Percentiles rank a stretch among this genome's conserved stretches.
Conservation (phyloP, 2,329 filamentous ascomycete genomes). For the Aureobasidium namibiae region DNA sequence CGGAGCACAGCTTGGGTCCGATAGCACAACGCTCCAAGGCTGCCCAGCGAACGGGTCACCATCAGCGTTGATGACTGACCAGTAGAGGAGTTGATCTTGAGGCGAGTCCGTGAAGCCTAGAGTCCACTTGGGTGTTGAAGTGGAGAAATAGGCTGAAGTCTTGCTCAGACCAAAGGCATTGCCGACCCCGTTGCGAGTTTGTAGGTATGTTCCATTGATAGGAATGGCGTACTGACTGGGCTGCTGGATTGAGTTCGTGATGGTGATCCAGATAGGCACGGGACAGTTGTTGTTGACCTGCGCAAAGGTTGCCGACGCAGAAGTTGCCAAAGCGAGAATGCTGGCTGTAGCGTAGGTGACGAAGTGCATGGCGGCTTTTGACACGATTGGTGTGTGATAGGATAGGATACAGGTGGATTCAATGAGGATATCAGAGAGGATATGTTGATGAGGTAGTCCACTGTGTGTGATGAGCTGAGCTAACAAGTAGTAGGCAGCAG, state of each 20-base stretch:
- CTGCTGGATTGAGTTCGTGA: slow-evolving; percentile 18
- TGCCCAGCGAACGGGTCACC: slow-evolving; percentile 21
- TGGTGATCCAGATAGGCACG: slow-evolving; percentile 21
- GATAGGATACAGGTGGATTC: background rate
- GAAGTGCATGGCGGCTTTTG: slow-evolving; percentile 18
- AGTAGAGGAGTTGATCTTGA: slow-evolving; percentile 20
- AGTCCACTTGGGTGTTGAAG: slow-evolving; percentile 20
- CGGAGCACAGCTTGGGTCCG: slow-evolving; percentile 4
- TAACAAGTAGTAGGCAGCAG: background rate
- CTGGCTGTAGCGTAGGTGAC: slow-evolving; percentile 10
- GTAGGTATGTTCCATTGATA: slow-evolving; percentile 17
- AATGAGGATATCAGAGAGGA: background rate
- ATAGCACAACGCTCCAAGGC: slow-evolving; percentile 17
- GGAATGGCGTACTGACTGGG: slow-evolving; percentile 17
- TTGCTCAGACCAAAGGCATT: slow-evolving; percentile 25
- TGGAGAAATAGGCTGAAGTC: slow-evolving; percentile 19
- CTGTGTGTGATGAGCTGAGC: background rate
- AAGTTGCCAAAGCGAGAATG: slow-evolving; percentile 15
- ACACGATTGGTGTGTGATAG: background rate
- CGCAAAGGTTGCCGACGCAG: slow-evolving; percentile 15
- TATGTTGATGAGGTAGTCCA: background rate
- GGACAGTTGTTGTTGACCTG: slow-evolving; percentile 23
- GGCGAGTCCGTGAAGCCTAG: slow-evolving; percentile 19
- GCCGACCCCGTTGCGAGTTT: slow-evolving; percentile 20
- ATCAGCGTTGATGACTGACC: slow-evolving; percentile 21